These are phyloP conservation scores for Capsella bursapastoris DNA, from an alignment of 345 rosid genomes.

Conservation along the genomic window DNA sequence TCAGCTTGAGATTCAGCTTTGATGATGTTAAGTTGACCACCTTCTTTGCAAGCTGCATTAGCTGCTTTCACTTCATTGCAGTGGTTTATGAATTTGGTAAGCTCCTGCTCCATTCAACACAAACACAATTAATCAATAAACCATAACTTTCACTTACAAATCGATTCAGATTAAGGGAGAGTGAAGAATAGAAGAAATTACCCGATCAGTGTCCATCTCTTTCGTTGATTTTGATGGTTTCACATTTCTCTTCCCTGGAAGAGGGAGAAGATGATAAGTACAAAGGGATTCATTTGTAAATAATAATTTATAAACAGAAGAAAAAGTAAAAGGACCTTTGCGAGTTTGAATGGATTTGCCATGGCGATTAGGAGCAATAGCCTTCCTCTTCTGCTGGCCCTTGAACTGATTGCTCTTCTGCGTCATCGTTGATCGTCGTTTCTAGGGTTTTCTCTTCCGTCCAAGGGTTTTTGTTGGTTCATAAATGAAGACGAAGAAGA, in stretches of 20 bases:
- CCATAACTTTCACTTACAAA: not conserved
- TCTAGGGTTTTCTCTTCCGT: conserved; percentile 34
- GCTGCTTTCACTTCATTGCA: conserved; percentile 90
- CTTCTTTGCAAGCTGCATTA: conserved; percentile 73
- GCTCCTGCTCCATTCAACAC: conserved; percentile 54
- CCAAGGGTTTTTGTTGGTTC: conserved; percentile 20
- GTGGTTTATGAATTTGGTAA: conserved; percentile 84
- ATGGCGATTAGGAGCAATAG: conserved; percentile 76
- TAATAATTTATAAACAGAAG: not conserved
- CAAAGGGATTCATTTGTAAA: not conserved
- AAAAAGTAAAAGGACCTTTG: conserved; percentile 54
- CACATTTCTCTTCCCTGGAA: conserved; percentile 68
- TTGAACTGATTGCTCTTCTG: conserved; percentile 84
- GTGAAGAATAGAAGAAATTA: conserved; percentile 32
- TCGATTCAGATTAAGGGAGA: not conserved
- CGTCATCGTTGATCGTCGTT: conserved; percentile 61
- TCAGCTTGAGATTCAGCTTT: conserved; percentile 49
- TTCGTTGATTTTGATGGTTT: conserved; percentile 75
- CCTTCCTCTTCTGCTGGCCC: conserved; percentile 79
- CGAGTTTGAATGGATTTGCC: conserved; percentile 65
- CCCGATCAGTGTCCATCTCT: conserved; percentile 75
- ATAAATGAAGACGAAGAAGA: not conserved
- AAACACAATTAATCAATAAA: not conserved
- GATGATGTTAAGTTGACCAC: conserved; percentile 73
- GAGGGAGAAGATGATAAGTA: not conserved